A percentile compares a stretch with the other conserved stretches of the same genome.
Evolutionary conservation across 176 grass and related monocot genomes (phyloP).

Genomic region (Coix lacrymajobi): DNA sequence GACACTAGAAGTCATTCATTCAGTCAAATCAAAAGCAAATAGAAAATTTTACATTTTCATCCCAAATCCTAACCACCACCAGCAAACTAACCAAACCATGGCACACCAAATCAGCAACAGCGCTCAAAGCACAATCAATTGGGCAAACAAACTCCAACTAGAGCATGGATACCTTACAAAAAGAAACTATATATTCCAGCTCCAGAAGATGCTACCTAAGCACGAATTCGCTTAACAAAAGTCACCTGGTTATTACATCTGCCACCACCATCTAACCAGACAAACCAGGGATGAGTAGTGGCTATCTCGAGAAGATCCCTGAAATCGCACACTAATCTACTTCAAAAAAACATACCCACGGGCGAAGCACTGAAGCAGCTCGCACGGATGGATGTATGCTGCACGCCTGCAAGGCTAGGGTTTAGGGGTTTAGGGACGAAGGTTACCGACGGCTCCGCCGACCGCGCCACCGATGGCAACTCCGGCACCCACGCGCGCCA

Average conservation of each 20-base stretch:
- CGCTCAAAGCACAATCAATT: not conserved
- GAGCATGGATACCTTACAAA: not conserved
- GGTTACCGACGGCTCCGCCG: slow-evolving; percentile 79
- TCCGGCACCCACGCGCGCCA: slow-evolving; percentile 66
- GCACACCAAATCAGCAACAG: not conserved
- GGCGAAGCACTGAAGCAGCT: not conserved
- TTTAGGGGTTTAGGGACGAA: slow-evolving; percentile 39
- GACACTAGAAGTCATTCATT: not conserved
- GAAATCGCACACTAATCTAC: not conserved
- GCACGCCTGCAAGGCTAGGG: slow-evolving; percentile 31
- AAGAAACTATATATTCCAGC: not conserved
- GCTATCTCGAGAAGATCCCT: not conserved
- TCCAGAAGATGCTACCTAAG: not conserved
- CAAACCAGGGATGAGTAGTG: not conserved
- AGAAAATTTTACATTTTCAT: not conserved
- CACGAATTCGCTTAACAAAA: not conserved
- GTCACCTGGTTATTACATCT: not conserved
- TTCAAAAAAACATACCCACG: not conserved
- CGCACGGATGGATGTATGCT: not conserved
- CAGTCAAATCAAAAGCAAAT: not conserved
- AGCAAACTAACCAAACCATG: not conserved
- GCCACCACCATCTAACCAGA: not conserved
- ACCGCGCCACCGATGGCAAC: slow-evolving; percentile 64
- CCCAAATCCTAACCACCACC: not conserved
- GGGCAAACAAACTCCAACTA: not conserved